Conservation (phyloP, 176 grass and related monocot genomes). For the Phoenix roebelenii region DNA sequence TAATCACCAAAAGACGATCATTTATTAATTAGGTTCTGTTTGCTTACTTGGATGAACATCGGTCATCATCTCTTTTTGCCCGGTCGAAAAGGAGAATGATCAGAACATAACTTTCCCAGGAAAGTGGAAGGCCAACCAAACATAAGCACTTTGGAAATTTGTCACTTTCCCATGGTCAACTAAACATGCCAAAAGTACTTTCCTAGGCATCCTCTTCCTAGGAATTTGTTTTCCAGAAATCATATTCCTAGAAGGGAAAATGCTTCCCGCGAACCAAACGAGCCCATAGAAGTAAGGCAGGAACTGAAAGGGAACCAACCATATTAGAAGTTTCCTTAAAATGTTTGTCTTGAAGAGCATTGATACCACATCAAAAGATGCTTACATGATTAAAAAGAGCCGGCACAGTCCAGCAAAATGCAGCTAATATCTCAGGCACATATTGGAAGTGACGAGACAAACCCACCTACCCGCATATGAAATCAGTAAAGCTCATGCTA, state of each 20-base stretch:
- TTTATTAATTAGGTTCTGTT: background rate
- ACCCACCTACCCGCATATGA: slow-evolving; percentile 56
- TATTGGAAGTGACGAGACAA: slow-evolving; percentile 95
- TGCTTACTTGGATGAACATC: slow-evolving; percentile 92
- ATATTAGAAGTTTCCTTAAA: slow-evolving; percentile 8
- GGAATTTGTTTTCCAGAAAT: too few species aligned
- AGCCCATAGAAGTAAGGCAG: slow-evolving; percentile 90
- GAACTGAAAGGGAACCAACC: slow-evolving; percentile 34
- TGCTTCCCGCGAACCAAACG: too few species aligned
- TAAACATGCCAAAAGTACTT: too few species aligned
- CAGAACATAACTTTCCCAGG: too few species aligned
- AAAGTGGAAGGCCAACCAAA: too few species aligned
- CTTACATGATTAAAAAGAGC: slow-evolving; percentile 85
- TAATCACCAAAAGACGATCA: background rate
- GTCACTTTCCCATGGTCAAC: too few species aligned
- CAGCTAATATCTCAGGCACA: slow-evolving; percentile 81
- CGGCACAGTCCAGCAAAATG: slow-evolving; percentile 90
- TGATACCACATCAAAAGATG: background rate
- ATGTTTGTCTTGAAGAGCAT: background rate
- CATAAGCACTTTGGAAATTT: too few species aligned
- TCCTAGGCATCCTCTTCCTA: too few species aligned
- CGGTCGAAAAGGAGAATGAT: slow-evolving; percentile 91
- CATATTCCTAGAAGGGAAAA: too few species aligned
- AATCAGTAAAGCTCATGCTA: background rate
- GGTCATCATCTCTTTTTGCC: slow-evolving; percentile 95